A percentile compares a stretch with the other conserved stretches of the same genome.
Evolutionary conservation across 1,284 basidiomycete species (phyloP).

Genomic region (Ustilago bromivora): DNA sequence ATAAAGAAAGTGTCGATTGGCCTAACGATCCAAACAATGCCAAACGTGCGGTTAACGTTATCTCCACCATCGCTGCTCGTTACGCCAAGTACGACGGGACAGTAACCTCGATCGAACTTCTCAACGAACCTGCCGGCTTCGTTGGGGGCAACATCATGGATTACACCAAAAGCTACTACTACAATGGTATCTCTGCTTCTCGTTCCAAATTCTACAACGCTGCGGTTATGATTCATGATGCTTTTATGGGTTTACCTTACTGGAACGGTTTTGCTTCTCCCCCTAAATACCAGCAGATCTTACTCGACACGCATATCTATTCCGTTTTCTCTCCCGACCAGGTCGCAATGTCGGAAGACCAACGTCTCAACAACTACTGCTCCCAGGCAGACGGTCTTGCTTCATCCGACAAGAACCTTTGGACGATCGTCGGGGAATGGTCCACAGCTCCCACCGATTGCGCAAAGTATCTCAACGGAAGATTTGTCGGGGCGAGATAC

Average conservation of each 20-base stretch:
- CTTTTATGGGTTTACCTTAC: conserved; percentile 81
- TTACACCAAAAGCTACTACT: conserved; percentile 53
- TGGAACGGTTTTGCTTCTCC: conserved; percentile 80
- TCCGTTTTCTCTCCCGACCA: conserved; percentile 56
- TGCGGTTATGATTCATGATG: conserved; percentile 80
- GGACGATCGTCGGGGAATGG: conserved; percentile 69
- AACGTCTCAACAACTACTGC: conserved; percentile 62
- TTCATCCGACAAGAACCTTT: conserved; percentile 56
- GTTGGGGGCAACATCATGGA: conserved; percentile 37
- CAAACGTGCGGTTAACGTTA: conserved; percentile 77
- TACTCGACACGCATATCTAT: conserved; percentile 76
- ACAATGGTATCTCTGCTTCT: conserved; percentile 45
- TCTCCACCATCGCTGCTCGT: conserved; percentile 73
- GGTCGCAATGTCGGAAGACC: conserved; percentile 42
- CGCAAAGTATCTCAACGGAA: conserved; percentile 80
- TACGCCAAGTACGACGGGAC: conserved; percentile 60
- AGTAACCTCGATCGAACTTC: conserved; percentile 62
- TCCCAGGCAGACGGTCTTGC: conserved; percentile 33
- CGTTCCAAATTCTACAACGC: conserved; percentile 48
- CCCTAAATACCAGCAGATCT: conserved; percentile 75
- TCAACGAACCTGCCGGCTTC: conserved; percentile 65
- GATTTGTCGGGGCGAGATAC: conserved; percentile 79
- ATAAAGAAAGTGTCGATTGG: conserved; percentile 78
- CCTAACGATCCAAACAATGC: conserved; percentile 78
- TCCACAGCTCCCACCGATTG: conserved; percentile 81